phyloP scores from a whole-genome alignment of 306 rosid species.

The Cicer bijugum region DNA sequence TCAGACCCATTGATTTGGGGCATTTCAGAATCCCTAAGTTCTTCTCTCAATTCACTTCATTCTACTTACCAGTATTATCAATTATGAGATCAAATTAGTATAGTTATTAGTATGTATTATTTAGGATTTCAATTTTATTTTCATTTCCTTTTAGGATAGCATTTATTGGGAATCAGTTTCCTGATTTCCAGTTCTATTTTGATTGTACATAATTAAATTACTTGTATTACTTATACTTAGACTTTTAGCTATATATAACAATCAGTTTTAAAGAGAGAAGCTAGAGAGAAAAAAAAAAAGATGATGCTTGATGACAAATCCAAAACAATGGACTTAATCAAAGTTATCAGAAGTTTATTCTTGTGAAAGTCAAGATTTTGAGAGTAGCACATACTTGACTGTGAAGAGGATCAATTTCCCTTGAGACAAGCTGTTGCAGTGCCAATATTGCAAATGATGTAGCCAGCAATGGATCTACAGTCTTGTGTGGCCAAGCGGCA shows the following conservation, averaged over 20 bases:
- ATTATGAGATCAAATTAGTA: too few relatives aligned
- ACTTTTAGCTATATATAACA: neutral
- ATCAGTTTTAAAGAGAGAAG: constrained; percentile 23
- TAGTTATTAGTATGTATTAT: too few relatives aligned
- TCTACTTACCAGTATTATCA: too few relatives aligned
- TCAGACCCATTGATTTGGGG: too few relatives aligned
- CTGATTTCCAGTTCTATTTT: too few relatives aligned
- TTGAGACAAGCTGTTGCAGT: constrained; percentile 73
- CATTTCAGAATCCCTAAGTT: too few relatives aligned
- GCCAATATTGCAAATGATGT: constrained; percentile 69
- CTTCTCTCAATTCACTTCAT: too few relatives aligned
- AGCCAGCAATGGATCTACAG: constrained; percentile 68
- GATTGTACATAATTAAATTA: too few relatives aligned
- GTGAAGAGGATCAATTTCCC: constrained; percentile 69
- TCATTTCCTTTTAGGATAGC: too few relatives aligned
- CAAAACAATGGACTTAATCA: constrained; percentile 17
- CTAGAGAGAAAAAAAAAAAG: neutral
- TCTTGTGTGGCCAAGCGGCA: constrained; percentile 62
- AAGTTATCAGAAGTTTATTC: neutral
- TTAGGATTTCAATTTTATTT: too few relatives aligned
- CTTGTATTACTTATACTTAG: too few relatives aligned
- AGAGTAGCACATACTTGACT: constrained; percentile 56
- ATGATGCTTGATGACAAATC: neutral
- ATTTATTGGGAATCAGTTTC: too few relatives aligned
- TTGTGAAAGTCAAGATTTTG: constrained; percentile 38